Conservation (phyloP, 202 grass and related monocot species). For the Panicum hallii region DNA sequence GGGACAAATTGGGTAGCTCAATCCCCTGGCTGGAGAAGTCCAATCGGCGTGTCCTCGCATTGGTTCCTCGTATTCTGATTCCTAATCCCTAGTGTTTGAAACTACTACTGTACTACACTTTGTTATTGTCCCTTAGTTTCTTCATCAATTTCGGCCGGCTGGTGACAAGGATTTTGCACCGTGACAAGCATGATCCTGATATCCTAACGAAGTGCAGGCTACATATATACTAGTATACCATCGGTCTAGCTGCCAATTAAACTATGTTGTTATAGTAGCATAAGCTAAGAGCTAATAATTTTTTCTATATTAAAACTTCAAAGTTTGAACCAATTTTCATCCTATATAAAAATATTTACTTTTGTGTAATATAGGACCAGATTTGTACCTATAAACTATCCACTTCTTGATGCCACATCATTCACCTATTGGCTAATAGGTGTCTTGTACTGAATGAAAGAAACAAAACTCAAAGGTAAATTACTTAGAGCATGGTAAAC, state of each 20-base stretch:
- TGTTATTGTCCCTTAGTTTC: too few species aligned
- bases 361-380: neutral
- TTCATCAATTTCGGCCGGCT: too few species aligned
- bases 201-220: too few species aligned
- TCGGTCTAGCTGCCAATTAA: neutral
- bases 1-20: too few species aligned
- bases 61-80: too few species aligned
- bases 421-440: neutral
- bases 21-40: too few species aligned
- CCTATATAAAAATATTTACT: neutral
- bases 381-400: neutral
- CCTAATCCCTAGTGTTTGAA: too few species aligned
- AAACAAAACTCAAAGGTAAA: neutral
- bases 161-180: too few species aligned
- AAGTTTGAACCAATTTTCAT: neutral
- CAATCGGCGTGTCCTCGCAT: too few species aligned
- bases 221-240: too few species aligned
- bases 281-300: neutral
- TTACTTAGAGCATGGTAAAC: constrained; percentile 4
- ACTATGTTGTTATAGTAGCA: constrained; percentile 23
- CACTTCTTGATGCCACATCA: neutral
- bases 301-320: constrained; percentile 1
- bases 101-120: too few species aligned
- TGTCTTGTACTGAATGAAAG: constrained; percentile 34
- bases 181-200: too few species aligned